A percentile compares a stretch with the other conserved stretches of the same genome.
Evolutionary conservation across 2,329 filamentous ascomycete species (phyloP).

Genomic region (Colletotrichum horii): DNA sequence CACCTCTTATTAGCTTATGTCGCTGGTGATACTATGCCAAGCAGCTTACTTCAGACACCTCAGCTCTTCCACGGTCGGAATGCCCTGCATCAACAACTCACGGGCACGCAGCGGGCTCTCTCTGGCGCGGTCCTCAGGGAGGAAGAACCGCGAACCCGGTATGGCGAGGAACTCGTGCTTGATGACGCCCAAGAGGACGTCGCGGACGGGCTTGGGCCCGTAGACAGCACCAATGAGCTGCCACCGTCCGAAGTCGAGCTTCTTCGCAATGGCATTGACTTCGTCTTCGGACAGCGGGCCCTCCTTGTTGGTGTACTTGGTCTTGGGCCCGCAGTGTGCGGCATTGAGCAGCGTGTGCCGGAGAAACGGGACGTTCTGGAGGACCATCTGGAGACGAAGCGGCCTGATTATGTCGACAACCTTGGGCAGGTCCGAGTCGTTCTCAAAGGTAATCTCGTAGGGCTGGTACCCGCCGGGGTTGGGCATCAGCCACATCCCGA

Average conservation of each 20-base stretch:
- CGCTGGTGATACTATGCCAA: not conserved
- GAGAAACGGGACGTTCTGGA: conserved; percentile 53
- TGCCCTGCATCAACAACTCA: conserved; percentile 35
- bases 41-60: conserved; percentile 30
- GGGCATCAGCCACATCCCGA: conserved; percentile 58
- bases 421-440: conserved; percentile 25
- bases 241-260: conserved; percentile 48
- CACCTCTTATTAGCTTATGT: not conserved
- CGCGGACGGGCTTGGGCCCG: conserved; percentile 34
- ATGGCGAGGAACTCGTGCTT: conserved; percentile 38
- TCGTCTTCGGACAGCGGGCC: conserved; percentile 40
- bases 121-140: conserved; percentile 36
- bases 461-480: conserved; percentile 53
- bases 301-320: conserved; percentile 27
- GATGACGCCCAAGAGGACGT: conserved; percentile 35
- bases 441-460: conserved; percentile 24
- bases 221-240: conserved; percentile 51
- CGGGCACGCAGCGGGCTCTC: conserved; percentile 30
- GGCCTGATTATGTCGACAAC: conserved; percentile 41
- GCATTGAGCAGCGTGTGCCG: conserved; percentile 48
- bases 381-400: conserved; percentile 41
- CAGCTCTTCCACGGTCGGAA: conserved; percentile 44
- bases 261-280: conserved; percentile 42
- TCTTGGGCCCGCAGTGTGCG: conserved; percentile 39
- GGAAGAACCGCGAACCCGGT: conserved; percentile 36